These are phyloP conservation scores for Cyclostephanos invisitatus DNA, from an alignment of 108 stramenopile genomes.

Conservation along the genomic window DNA sequence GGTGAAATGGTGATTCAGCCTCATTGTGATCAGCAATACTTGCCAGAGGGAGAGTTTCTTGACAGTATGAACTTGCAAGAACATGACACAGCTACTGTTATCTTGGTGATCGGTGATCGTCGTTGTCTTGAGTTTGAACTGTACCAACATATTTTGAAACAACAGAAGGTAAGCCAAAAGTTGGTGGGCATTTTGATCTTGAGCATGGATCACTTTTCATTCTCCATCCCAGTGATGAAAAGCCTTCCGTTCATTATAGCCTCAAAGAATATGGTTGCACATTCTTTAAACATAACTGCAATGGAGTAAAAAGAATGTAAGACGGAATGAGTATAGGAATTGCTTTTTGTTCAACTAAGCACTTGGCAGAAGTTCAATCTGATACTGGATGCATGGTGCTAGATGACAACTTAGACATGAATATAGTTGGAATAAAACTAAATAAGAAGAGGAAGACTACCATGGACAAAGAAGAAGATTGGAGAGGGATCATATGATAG, in stretches of 20 bases:
- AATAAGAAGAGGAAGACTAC: too few species aligned
- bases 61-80: background rate
- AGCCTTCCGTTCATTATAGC: background rate
- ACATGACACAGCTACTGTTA: background rate
- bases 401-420: too few species aligned
- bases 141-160: too few species aligned
- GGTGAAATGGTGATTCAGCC: conserved; percentile 1
- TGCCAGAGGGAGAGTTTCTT: background rate
- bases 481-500: too few species aligned
- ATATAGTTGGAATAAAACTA: too few species aligned
- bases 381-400: too few species aligned
- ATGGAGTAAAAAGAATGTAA: background rate
- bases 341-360: too few species aligned
- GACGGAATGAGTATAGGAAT: background rate
- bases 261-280: background rate
- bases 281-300: conserved; percentile 3
- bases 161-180: background rate
- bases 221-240: conserved; percentile 1
- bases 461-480: too few species aligned
- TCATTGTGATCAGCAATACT: conserved; percentile 4
- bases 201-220: conserved; percentile 1
- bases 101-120: too few species aligned
- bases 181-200: background rate
- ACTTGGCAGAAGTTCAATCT: too few species aligned
- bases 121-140: too few species aligned